Evolutionary conservation across 208 protist genomes (phyloP).

Genomic region (Leishmania arabica): DNA sequence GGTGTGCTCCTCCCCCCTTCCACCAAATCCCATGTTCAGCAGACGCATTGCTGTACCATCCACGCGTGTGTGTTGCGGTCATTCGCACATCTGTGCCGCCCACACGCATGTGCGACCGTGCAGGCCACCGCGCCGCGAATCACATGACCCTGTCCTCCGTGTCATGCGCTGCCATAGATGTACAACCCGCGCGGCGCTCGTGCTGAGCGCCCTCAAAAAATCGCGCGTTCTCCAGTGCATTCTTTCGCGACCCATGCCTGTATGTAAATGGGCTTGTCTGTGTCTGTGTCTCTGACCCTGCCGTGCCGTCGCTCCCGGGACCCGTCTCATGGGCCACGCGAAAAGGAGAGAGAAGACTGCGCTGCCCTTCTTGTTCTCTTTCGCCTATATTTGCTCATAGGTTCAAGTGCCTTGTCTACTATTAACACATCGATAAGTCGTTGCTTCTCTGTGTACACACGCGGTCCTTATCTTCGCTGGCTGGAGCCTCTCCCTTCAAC

Average conservation of each 20-base stretch:
- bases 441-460: not conserved
- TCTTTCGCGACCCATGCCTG: not conserved
- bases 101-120: not conserved
- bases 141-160: not conserved
- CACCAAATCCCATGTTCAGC: not conserved
- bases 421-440: not conserved
- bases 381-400: not conserved
- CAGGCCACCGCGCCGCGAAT: not conserved
- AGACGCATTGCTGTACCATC: not conserved
- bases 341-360: not conserved
- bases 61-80: not conserved
- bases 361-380: not conserved
- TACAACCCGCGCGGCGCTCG: not conserved
- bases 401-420: not conserved
- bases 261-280: not conserved
- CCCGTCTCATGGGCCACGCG: not conserved
- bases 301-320: not conserved
- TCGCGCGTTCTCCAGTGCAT: not conserved
- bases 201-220: not conserved
- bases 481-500: not conserved
- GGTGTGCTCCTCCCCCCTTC: not conserved
- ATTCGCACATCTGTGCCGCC: not conserved
- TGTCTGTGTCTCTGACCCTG: not conserved
- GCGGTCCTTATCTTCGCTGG: not conserved
- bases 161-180: not conserved